Evolutionary conservation across 176 grass and related monocot species (phyloP).

Genomic region (Triticum timopheevii): DNA sequence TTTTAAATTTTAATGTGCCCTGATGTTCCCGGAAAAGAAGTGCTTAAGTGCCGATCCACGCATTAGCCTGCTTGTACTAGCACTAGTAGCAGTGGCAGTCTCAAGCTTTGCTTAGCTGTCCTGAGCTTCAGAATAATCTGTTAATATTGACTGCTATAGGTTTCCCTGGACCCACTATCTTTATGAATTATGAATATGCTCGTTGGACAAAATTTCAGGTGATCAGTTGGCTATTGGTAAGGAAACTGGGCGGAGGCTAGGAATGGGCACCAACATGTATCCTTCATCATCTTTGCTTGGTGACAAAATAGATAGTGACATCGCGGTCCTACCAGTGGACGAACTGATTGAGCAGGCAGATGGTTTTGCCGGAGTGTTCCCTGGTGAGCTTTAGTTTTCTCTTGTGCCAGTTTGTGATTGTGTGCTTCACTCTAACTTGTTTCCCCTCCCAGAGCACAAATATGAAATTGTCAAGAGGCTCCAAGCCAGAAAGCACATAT

Average conservation of each 20-base stretch:
- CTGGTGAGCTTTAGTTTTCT: constrained; percentile 39
- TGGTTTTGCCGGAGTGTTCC: constrained; percentile 65
- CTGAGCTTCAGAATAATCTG: background rate
- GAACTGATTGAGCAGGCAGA: constrained; percentile 59
- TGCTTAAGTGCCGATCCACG: background rate
- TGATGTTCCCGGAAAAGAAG: background rate
- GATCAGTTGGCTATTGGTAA: constrained; percentile 71
- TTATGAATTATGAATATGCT: constrained; percentile 30
- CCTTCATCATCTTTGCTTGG: constrained; percentile 60
- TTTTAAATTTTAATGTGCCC: constrained; percentile 21
- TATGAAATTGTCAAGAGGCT: constrained; percentile 63
- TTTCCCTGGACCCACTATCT: background rate
- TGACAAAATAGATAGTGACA: constrained; percentile 48
- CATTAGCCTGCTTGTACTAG: background rate
- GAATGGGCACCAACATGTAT: constrained; percentile 70
- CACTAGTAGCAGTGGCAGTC: background rate
- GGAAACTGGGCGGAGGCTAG: constrained; percentile 59
- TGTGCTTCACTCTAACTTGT: constrained; percentile 29
- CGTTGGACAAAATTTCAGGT: constrained; percentile 41
- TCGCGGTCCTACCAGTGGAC: constrained; percentile 49
- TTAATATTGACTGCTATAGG: background rate
- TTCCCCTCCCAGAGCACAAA: constrained; percentile 52
- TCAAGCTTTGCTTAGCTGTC: background rate
- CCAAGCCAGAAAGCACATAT: constrained; percentile 67
- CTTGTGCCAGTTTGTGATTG: background rate